Conservation (phyloP, 1,139 yeast species). For the Pichia sp. region DNA sequence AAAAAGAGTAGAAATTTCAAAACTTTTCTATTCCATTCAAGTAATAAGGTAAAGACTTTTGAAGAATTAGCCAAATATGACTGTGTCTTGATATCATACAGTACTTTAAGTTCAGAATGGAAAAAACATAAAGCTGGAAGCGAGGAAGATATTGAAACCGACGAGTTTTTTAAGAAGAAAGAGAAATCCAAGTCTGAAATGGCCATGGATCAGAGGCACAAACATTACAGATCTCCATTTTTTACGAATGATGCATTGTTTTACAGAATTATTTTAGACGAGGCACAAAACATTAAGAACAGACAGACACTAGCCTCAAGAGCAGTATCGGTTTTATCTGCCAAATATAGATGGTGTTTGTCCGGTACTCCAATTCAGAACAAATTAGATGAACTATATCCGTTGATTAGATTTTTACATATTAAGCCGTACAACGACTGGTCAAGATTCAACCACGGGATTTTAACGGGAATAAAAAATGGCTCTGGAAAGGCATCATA, state of each 20-base stretch:
- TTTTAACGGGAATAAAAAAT: slow-evolving; percentile 48
- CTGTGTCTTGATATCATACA: slow-evolving; percentile 72
- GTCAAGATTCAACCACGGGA: slow-evolving; percentile 46
- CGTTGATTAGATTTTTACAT: slow-evolving; percentile 63
- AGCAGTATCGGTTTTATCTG: slow-evolving; percentile 51
- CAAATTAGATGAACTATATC: slow-evolving; percentile 68
- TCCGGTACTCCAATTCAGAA: slow-evolving; percentile 97
- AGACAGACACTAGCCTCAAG: slow-evolving; percentile 57
- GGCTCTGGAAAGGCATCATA: slow-evolving; percentile 26
- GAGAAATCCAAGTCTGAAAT: slow-evolving; percentile 6
- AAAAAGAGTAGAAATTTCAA: slow-evolving; percentile 38
- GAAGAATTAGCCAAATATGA: slow-evolving; percentile 49
- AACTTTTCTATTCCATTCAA: slow-evolving; percentile 57
- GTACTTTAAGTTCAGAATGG: slow-evolving; percentile 61
- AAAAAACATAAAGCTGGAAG: slow-evolving; percentile 43
- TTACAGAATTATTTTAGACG: slow-evolving; percentile 74
- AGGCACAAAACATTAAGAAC: slow-evolving; percentile 85
- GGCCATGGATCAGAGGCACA: slow-evolving; percentile 26
- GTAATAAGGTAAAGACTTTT: slow-evolving; percentile 33
- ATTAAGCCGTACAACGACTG: slow-evolving; percentile 64
- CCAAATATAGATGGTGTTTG: slow-evolving; percentile 64
- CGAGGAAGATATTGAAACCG: slow-evolving; percentile 24
- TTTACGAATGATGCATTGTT: slow-evolving; percentile 46
- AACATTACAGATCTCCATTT: slow-evolving; percentile 57
- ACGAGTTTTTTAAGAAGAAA: background rate